Base-by-base conservation (phyloP, 768 basidiomycete species). In the Lentinula lateritia region DNA sequence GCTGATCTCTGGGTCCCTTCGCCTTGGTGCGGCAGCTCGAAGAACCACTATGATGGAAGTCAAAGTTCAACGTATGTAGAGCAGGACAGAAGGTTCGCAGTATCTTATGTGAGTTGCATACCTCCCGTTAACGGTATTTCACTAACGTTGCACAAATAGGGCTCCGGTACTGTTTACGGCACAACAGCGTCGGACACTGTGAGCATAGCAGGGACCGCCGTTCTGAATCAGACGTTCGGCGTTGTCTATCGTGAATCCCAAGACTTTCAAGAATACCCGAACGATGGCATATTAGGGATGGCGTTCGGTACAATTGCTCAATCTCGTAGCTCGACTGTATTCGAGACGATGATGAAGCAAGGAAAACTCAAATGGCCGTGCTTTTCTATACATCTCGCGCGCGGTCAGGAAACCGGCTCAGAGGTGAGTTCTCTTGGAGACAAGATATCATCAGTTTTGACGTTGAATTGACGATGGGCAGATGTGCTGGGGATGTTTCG, bases 311-410 rank as follows among this genome's bases (percentile, higher is more conserved):
- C 78, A 45, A 86, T 89, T 59, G 71, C 86, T 10, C 70, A 66
- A 50, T 78, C 75, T 0, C 67, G 66, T 12, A 63, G 76, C 56
- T 76, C 80, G 7, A 88, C 88, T 0, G 82, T 88, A 65, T 85
- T 88, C 63, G 89, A 90, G 70, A 87, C 83, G 64, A 68, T 89
- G 42, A 78, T 89, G 16, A 64, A 67, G 13, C 64, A 71, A 64
- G 70, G 72, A 50, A 72, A 73, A 63, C 61, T 88, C 32, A 67
- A 75, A 12, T 48, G 46, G 0, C 80, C 83, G 12, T 66, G 84
- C 4, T 90, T 90, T 68, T 81, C 82, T 13, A 77, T 89, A n/a
- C 80, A 87, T 64, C 67, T 88, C 36, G 73, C 81, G n/a, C 71
- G 83, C 8, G 63, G 64, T 10, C 52, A 74, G 62, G 58, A 67